Conservation (phyloP, 1,284 basidiomycete species). For the Entoloma clypeatum region DNA sequence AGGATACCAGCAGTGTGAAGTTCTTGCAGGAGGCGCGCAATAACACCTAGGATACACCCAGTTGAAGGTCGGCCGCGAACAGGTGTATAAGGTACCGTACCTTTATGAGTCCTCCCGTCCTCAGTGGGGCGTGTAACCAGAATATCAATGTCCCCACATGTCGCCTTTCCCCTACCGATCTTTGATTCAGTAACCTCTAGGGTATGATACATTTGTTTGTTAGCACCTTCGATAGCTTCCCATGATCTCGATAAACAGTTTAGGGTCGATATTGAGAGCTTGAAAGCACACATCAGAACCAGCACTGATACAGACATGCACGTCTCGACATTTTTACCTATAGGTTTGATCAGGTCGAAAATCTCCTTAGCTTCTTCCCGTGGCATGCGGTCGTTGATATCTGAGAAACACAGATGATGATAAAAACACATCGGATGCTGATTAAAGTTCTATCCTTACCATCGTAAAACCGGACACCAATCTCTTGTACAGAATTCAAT, state of each 20-base stretch:
- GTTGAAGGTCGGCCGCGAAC: constrained; percentile 7
- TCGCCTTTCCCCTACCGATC: constrained; percentile 58
- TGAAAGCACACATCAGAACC: constrained; percentile 5
- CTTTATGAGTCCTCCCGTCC: constrained; percentile 72
- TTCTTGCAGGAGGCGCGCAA: constrained; percentile 51
- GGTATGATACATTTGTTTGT: constrained; percentile 1
- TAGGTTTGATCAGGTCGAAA: constrained; percentile 65
- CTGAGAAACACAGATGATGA: constrained; percentile 31
- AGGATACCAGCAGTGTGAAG: constrained; percentile 62
- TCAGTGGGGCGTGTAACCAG: constrained; percentile 71
- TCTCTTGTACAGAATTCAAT: constrained; percentile 63
- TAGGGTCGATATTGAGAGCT: constrained; percentile 71
- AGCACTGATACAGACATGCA: not conserved
- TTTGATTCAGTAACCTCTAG: constrained; percentile 5
- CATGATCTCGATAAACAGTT: constrained; percentile 81
- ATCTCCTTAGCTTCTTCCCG: constrained; percentile 73
- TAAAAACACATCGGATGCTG: constrained; percentile 1
- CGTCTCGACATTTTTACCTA: constrained; percentile 42
- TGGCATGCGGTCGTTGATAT: constrained; percentile 81
- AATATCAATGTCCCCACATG: constrained; percentile 89
- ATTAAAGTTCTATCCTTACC: constrained; percentile 37
- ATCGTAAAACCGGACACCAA: constrained; percentile 77
- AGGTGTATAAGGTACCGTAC: constrained; percentile 31
- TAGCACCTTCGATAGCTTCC: constrained; percentile 78
- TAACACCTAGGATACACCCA: constrained; percentile 43